phyloP scores from a whole-genome alignment of 2,329 filamentous ascomycete species.

The Cadophora gregata region DNA sequence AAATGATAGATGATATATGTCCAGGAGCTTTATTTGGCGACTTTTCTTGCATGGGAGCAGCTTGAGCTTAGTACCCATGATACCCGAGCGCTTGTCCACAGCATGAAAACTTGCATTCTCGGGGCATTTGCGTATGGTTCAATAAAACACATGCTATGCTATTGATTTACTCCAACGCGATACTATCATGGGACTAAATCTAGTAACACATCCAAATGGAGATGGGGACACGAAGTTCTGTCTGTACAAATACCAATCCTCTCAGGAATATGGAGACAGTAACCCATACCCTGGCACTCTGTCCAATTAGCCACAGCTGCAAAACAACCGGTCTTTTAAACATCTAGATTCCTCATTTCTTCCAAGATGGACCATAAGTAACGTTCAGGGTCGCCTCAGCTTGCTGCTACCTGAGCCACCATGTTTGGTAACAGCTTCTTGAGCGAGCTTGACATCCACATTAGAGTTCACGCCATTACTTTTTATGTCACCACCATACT shows the following conservation, averaged over 20 bases:
- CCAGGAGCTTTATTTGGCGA: background rate
- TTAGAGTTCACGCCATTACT: background rate
- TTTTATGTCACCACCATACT: background rate
- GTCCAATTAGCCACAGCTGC: constrained; percentile 14
- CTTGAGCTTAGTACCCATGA: background rate
- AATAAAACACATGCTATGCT: constrained; percentile 4
- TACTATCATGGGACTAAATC: constrained; percentile 8
- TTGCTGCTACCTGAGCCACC: background rate
- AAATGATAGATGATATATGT: constrained; percentile 11
- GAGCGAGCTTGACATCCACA: background rate
- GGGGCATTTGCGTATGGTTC: background rate
- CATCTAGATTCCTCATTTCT: background rate
- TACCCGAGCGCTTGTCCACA: background rate
- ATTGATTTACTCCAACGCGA: constrained; percentile 16
- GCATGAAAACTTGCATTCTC: background rate
- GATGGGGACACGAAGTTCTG: constrained; percentile 11
- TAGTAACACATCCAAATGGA: constrained; percentile 13
- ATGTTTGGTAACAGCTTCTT: background rate
- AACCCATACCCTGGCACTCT: constrained; percentile 13
- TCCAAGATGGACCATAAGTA: background rate
- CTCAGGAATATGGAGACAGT: constrained; percentile 11
- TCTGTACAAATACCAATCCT: constrained; percentile 15
- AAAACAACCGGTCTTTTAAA: background rate
- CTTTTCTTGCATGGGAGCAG: background rate
- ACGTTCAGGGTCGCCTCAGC: background rate